Percentiles rank a stretch among this genome's conserved stretches.
These are phyloP conservation scores for Meyerozyma elateridarum DNA, from an alignment of 1,139 yeast genomes.

Conservation along the genomic window DNA sequence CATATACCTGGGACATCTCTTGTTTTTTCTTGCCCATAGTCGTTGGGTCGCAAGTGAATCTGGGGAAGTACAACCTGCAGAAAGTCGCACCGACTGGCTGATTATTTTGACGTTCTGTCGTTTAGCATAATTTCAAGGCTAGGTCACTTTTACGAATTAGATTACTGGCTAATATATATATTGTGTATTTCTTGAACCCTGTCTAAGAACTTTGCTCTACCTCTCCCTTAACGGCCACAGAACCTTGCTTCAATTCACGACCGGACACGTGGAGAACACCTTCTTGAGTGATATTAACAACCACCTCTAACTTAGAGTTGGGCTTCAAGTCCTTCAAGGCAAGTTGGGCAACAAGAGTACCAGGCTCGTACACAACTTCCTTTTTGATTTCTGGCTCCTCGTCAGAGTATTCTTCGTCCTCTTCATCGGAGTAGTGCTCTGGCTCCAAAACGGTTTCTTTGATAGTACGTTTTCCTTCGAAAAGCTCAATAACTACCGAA, in stretches of 20 bases:
- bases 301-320: constrained; percentile 68
- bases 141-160: too few relatives aligned
- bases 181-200: too few relatives aligned
- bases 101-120: too few relatives aligned
- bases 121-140: too few relatives aligned
- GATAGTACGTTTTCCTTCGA: constrained; percentile 79
- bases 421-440: constrained; percentile 40
- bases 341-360: constrained; percentile 73
- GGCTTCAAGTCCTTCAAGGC: constrained; percentile 70
- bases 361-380: constrained; percentile 71
- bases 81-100: background rate
- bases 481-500: constrained; percentile 64
- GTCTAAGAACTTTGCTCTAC: too few relatives aligned
- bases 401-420: constrained; percentile 32
- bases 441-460: constrained; percentile 76
- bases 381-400: constrained; percentile 70
- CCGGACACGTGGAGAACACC: constrained; percentile 80
- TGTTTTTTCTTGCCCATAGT: constrained; percentile 43
- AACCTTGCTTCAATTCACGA: constrained; percentile 73
- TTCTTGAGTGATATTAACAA: constrained; percentile 78
- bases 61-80: background rate
- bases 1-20: constrained; percentile 60
- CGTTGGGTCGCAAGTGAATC: constrained; percentile 3
- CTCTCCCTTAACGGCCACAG: constrained; percentile 49
- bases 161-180: too few relatives aligned